Evolutionary conservation across 169 alveolate genomes (phyloP).

Genomic region (Cyclospora cayetanensis): DNA sequence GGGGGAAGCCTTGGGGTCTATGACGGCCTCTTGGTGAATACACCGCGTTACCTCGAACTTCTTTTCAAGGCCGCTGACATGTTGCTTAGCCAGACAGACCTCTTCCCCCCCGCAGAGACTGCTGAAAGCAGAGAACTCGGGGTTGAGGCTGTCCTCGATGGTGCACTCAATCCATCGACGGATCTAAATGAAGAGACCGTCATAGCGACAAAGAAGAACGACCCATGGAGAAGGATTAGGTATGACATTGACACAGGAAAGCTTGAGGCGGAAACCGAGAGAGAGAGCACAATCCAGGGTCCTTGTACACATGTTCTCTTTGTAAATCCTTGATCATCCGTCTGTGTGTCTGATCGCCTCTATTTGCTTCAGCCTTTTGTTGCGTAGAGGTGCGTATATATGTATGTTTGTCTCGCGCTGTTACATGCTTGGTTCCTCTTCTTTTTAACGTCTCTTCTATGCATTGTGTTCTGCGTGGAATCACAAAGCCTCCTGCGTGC

Average conservation of each 20-base stretch:
- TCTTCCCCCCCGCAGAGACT: background rate
- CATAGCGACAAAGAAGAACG: background rate
- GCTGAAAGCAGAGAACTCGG: background rate
- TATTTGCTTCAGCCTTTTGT: background rate
- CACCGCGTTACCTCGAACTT: constrained; percentile 53
- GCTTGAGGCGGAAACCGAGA: too few species aligned
- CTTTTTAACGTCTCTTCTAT: too few species aligned
- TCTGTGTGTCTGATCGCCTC: background rate
- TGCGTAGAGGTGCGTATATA: background rate
- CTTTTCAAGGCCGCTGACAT: constrained; percentile 59
- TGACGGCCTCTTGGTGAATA: constrained; percentile 37
- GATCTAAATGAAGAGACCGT: background rate
- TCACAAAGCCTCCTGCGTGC: too few species aligned
- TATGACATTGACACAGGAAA: too few species aligned
- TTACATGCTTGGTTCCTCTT: too few species aligned
- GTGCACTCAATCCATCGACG: background rate
- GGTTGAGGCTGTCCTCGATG: background rate
- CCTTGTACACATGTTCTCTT: background rate
- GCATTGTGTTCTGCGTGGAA: too few species aligned
- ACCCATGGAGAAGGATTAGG: constrained; percentile 52
- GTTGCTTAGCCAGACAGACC: background rate
- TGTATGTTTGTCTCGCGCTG: background rate
- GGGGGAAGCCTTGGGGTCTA: constrained; percentile 7
- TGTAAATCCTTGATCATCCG: background rate
- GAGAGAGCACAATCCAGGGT: too few species aligned